Evolutionary conservation across 768 basidiomycete species (phyloP).

Genomic region (Butyriboletus loyo): DNA sequence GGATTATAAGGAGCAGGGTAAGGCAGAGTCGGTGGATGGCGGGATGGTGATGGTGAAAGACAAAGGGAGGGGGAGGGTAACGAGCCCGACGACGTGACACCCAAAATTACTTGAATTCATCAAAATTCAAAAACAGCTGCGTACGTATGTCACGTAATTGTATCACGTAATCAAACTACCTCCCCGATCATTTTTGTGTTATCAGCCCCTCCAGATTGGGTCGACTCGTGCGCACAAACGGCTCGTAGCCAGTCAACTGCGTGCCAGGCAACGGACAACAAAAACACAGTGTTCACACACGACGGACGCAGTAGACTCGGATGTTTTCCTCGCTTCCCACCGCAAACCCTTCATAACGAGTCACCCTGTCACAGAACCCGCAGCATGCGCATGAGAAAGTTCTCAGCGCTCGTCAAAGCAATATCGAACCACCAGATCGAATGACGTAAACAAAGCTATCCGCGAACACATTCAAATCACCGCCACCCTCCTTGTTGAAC

Average conservation of each 20-base stretch:
- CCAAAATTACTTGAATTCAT: conserved; percentile 30
- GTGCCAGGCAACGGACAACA: no score
- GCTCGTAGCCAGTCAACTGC: neutral
- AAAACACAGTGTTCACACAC: neutral
- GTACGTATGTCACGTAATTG: conserved; percentile 30
- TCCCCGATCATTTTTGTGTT: conserved; percentile 23
- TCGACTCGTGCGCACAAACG: neutral
- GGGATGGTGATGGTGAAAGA: conserved; percentile 30
- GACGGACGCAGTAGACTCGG: conserved; percentile 1
- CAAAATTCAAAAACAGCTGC: conserved; percentile 34
- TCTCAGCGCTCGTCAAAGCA: conserved; percentile 10
- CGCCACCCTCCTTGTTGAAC: neutral
- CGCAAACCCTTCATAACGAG: neutral
- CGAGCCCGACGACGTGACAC: conserved; percentile 26
- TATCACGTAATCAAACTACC: conserved; percentile 22
- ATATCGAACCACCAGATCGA: conserved; percentile 2
- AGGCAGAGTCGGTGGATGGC: conserved; percentile 9
- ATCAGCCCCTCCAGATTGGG: conserved; percentile 7
- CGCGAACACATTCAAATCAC: no score
- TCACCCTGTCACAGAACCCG: conserved; percentile 1
- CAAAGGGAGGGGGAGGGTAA: conserved; percentile 24
- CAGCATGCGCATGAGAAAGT: neutral
- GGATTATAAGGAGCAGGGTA: conserved; percentile 17
- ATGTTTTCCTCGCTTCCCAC: conserved; percentile 5
- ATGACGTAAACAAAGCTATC: neutral